A percentile compares a stretch with the other conserved stretches of the same genome.
These are phyloP conservation scores for Cytidiella melzeri DNA, from an alignment of 768 basidiomycete genomes.

Conservation along the genomic window DNA sequence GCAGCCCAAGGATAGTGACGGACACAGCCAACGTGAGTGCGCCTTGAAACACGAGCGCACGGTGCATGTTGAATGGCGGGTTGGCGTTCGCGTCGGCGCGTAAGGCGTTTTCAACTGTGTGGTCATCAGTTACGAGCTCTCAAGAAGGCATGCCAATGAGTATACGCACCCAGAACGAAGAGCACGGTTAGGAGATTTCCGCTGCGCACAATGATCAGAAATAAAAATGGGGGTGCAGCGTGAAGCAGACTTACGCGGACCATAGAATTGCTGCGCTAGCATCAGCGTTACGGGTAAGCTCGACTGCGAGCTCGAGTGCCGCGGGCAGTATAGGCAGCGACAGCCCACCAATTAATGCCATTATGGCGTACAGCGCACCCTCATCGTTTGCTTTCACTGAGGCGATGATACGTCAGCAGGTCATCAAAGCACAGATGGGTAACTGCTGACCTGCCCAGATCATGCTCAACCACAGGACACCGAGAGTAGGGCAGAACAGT, in stretches of 20 bases:
- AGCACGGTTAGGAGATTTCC: conserved; percentile 62
- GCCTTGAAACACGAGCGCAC: conserved; percentile 63
- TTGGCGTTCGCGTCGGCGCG: conserved; percentile 52
- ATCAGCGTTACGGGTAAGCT: conserved; percentile 75
- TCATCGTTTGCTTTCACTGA: conserved; percentile 58
- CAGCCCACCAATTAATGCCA: conserved; percentile 60
- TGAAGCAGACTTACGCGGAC: conserved; percentile 48
- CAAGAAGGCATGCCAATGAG: background rate
- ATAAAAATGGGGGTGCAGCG: background rate
- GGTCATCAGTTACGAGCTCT: background rate
- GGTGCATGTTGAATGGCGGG: conserved; percentile 72
- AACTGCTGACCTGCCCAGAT: conserved; percentile 68
- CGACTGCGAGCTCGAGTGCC: conserved; percentile 70
- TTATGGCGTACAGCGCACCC: conserved; percentile 56
- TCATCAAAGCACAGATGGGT: background rate
- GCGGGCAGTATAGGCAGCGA: conserved; percentile 71
- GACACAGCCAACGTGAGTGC: conserved; percentile 36
- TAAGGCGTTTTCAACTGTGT: conserved; percentile 57
- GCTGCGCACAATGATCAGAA: conserved; percentile 27
- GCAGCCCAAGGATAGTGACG: conserved; percentile 41
- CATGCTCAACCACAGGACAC: conserved; percentile 59
- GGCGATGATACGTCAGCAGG: too few species aligned
- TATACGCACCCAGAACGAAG: conserved; percentile 51
- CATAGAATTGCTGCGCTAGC: conserved; percentile 72
- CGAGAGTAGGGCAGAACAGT: conserved; percentile 55